Conservation (phyloP, 176 grass and related monocot genomes). For the Musa itinerans region DNA sequence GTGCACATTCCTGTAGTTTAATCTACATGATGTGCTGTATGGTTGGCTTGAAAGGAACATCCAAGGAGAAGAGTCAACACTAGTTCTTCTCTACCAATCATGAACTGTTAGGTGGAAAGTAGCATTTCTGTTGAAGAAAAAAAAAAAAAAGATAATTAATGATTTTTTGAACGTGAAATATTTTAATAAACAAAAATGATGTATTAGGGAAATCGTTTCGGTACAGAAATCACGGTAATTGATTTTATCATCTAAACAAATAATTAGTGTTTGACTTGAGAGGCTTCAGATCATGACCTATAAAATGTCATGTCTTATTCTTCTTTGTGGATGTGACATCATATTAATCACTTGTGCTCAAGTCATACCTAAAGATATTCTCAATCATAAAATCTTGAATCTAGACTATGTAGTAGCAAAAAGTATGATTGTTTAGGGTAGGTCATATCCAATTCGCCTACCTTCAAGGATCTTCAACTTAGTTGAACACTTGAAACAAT, state of each 20-base stretch:
- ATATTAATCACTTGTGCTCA: neutral
- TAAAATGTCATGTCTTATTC: neutral
- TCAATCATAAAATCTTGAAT: conserved; percentile 2
- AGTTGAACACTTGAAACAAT: neutral
- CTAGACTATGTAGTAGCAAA: neutral
- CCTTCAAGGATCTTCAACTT: neutral
- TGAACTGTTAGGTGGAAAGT: neutral
- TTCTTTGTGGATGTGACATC: neutral
- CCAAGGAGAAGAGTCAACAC: neutral
- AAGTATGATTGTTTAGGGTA: neutral
- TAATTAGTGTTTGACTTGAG: neutral
- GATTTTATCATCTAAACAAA: neutral
- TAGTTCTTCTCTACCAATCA: neutral
- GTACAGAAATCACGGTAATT: neutral
- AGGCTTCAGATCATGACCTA: neutral
- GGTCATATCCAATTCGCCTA: conserved; percentile 4
- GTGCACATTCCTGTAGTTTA: neutral
- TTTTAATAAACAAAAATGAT: neutral
- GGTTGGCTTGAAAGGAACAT: conserved; percentile 5
- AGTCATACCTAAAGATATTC: neutral
- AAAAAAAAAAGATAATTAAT: neutral
- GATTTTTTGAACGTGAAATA: neutral
- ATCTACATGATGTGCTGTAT: neutral
- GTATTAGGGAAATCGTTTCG: too few species aligned
- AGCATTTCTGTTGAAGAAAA: neutral